Evolutionary conservation across 139 green algal genomes (phyloP), one percentile per base, ranked within the genome.

Genomic region (Bryopsis sp.): DNA sequence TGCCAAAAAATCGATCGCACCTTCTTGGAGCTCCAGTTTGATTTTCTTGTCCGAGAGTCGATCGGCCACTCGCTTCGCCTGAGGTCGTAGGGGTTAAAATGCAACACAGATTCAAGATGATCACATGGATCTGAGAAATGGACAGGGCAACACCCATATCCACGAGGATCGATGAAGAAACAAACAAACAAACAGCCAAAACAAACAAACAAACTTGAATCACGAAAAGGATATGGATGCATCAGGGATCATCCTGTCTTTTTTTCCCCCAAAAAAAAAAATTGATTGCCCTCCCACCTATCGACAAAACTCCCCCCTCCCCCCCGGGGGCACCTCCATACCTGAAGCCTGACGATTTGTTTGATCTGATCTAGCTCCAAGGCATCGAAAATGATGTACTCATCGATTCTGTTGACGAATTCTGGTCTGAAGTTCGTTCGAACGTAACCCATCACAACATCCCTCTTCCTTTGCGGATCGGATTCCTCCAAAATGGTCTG

Each of bases 361-460:
- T 78, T 74, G 76, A 98, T 96, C 81, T 97, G 80, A 0, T 81
- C 75, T 2, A 65, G 35, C 11, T 54, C 26, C 4, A 98, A 85
- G 11, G 86, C 85, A 70, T 95, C 81, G 71, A 98, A 98, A 26
- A 97, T 89, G 66, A 96, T 93, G 81, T 94, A 97, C 75, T 98
- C 93, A 80, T 98, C 93, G 36, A 98, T 83, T 58, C 93, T 81
- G 82, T 98, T 98, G 67, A 98, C 77, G 70, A 98, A 98, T 82
- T 98, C 93, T 29, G 93, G 93, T 54, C 88, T 77, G 87, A 98
- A 98, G 75, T 92, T 79, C 1, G 68, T 70, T 36, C 89, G 88
- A n/a, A 97, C 92, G n/a, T 81, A 74, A 62, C 78, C 74, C 81
- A 88, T 85, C 0, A 46, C 38, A 2, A 39, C 39, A 33, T 68